phyloP scores from a whole-genome alignment of 805 yeast species.

The Ogataea philodendri region DNA sequence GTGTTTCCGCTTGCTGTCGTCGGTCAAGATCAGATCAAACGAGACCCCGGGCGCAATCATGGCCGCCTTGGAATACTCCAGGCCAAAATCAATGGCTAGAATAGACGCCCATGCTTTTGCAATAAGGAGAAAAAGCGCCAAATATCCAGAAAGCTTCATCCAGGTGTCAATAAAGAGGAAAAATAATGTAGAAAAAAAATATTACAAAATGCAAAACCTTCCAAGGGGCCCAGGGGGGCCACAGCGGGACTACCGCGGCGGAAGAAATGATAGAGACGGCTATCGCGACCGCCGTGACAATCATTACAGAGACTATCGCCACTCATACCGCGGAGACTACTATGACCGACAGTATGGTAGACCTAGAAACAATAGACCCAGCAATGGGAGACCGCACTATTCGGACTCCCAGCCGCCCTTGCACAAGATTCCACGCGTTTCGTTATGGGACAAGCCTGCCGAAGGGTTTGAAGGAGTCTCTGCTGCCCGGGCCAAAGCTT shows the following conservation, averaged over 20 bases:
- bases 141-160: slow-evolving; percentile 6
- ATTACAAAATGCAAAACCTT: slow-evolving; percentile 6
- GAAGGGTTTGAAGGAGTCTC: slow-evolving; percentile 67
- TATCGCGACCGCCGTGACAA: slow-evolving; percentile 14
- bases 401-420: slow-evolving; percentile 42
- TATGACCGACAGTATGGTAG: slow-evolving; percentile 1
- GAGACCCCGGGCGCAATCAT: slow-evolving; percentile 88
- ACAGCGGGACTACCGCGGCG: slow-evolving; percentile 7
- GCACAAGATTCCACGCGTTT: slow-evolving; percentile 47
- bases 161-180: slow-evolving; percentile 5
- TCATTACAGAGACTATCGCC: slow-evolving; percentile 2
- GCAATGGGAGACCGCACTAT: slow-evolving; percentile 14
- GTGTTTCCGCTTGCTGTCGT: slow-evolving; percentile 91
- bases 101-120: slow-evolving; percentile 51
- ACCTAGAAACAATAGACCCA: slow-evolving; percentile 13
- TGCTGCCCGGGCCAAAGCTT: slow-evolving; percentile 72
- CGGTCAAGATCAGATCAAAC: slow-evolving; percentile 82
- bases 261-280: slow-evolving; percentile 12
- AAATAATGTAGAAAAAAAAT: background rate
- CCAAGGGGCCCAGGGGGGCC: slow-evolving; percentile 12
- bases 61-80: slow-evolving; percentile 81
- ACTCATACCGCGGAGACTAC: slow-evolving; percentile 1
- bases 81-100: slow-evolving; percentile 87
- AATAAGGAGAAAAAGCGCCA: slow-evolving; percentile 5
- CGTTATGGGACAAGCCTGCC: slow-evolving; percentile 73